phyloP scores from a whole-genome alignment of 1,284 basidiomycete genomes.

The Tilletia indica region DNA sequence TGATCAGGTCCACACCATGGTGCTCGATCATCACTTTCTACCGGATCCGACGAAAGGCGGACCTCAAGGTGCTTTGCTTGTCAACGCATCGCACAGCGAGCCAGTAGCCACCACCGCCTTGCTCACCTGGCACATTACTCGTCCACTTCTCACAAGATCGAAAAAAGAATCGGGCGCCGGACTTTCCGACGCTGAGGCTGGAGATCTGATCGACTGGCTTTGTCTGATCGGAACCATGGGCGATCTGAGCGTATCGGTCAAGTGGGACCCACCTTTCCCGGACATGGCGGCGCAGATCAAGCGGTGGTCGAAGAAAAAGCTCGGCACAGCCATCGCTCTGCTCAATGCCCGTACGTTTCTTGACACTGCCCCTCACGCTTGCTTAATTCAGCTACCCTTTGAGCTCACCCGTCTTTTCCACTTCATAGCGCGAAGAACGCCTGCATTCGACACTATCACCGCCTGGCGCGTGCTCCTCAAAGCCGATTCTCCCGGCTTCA shows the following conservation, averaged over 20 bases:
- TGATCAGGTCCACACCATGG: constrained; percentile 27
- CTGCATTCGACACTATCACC: not conserved
- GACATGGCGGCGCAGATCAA: constrained; percentile 35
- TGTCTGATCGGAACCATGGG: constrained; percentile 42
- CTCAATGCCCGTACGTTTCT: constrained; percentile 35
- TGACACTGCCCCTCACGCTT: not conserved
- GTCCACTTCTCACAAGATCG: constrained; percentile 23
- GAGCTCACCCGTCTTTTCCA: not conserved
- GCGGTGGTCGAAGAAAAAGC: constrained; percentile 38
- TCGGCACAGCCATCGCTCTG: constrained; percentile 34
- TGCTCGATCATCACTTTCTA: constrained; percentile 42
- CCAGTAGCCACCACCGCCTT: constrained; percentile 37
- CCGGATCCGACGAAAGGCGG: constrained; percentile 22
- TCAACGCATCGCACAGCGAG: constrained; percentile 37
- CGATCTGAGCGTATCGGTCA: constrained; percentile 36
- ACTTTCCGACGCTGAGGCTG: constrained; percentile 18
- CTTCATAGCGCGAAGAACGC: not conserved
- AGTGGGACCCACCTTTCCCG: constrained; percentile 41
- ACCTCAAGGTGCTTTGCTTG: constrained; percentile 35
- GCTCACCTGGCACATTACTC: constrained; percentile 38
- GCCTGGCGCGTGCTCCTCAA: constrained; percentile 12
- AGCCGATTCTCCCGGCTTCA: not conserved
- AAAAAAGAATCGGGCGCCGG: not conserved
- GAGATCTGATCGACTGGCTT: constrained; percentile 35
- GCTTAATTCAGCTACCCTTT: no score